Evolutionary conservation across 1,284 basidiomycete genomes (phyloP).

Genomic region (Pseudozyma tsukubaensis): DNA sequence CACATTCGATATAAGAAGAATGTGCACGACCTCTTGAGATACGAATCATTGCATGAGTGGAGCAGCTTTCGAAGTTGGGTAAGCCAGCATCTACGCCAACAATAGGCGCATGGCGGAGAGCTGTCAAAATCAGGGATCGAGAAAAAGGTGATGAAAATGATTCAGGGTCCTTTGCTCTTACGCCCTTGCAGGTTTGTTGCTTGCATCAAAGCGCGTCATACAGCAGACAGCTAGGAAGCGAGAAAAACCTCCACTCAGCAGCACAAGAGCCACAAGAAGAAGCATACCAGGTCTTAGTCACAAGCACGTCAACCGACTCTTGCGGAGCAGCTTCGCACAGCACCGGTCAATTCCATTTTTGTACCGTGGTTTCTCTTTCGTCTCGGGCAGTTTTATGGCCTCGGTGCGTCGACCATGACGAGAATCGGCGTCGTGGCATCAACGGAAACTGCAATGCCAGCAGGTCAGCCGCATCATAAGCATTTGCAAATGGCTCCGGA

Average conservation of each 20-base stretch:
- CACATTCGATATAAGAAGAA: no score
- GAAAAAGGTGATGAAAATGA: slow-evolving; percentile 4
- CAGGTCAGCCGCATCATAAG: no score
- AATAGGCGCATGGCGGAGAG: slow-evolving; percentile 1
- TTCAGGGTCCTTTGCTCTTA: slow-evolving; percentile 29
- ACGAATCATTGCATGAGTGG: not conserved
- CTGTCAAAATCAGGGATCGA: slow-evolving; percentile 24
- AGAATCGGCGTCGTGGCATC: no score
- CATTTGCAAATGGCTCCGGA: no score
- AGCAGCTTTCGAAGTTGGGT: slow-evolving; percentile 11
- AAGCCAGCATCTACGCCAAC: slow-evolving; percentile 24
- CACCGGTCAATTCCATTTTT: no score
- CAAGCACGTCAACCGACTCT: slow-evolving; percentile 4
- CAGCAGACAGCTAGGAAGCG: slow-evolving; percentile 10
- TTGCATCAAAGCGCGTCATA: slow-evolving; percentile 30
- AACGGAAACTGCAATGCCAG: no score
- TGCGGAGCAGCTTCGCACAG: not conserved
- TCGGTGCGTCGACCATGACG: no score
- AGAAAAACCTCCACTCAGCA: slow-evolving; percentile 23
- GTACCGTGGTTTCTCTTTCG: no score
- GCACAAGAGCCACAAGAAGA: no score
- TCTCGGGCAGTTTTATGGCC: no score
- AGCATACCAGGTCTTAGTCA: not conserved
- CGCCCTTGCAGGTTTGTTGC: not conserved
- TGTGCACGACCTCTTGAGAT: not conserved